phyloP scores from a whole-genome alignment of 805 yeast genomes.

The Diddensiella santjacobensis region DNA sequence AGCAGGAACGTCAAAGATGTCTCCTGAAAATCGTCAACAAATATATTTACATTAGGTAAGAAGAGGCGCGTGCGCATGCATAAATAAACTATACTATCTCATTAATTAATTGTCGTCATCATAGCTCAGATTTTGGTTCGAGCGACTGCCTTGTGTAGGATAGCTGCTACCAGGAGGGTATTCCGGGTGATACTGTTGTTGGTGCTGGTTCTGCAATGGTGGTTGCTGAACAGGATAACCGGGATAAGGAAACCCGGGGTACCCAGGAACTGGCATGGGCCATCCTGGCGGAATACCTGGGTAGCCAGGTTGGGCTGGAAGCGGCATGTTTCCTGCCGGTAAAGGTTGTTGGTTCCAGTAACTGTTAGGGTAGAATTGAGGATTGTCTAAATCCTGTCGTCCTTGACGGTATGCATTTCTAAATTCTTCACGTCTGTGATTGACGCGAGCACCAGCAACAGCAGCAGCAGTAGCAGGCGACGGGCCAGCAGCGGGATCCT shows the following conservation, averaged over 20 bases:
- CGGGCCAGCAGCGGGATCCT: no score
- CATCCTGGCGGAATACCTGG: not conserved
- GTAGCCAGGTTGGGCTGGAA: not conserved
- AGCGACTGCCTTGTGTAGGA: no score
- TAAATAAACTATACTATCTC: no score
- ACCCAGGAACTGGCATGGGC: not conserved
- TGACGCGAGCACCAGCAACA: no score
- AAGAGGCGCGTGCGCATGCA: no score
- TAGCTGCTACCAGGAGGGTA: no score
- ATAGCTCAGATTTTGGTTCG: not conserved
- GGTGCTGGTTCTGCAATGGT: not conserved
- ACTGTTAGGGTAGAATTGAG: not conserved
- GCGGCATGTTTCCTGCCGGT: not conserved
- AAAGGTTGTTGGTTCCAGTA: not conserved
- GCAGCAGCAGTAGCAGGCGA: conserved; percentile 21
- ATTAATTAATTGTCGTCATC: not conserved
- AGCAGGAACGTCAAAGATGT: no score
- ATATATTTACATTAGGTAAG: no score
- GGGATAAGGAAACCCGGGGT: not conserved
- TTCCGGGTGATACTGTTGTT: no score
- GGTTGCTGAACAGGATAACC: not conserved
- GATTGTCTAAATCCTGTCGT: not conserved
- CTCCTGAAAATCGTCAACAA: no score
- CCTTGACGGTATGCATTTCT: not conserved
- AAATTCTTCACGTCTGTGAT: not conserved